Evolutionary conservation across 2,329 filamentous ascomycete genomes (phyloP).

Genomic region (Colletotrichum tamarilloi): DNA sequence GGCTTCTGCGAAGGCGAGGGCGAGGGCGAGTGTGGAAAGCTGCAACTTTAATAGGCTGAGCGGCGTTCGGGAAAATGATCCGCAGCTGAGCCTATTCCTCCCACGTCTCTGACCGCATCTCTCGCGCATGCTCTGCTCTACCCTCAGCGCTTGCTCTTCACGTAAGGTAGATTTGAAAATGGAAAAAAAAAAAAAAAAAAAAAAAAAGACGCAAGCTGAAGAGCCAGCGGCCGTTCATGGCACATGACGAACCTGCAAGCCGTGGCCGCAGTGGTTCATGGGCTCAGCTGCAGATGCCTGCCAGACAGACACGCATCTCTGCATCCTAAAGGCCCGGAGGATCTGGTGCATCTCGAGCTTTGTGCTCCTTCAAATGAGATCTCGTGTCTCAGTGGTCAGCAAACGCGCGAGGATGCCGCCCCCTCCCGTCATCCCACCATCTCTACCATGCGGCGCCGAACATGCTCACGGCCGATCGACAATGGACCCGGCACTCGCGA

Average conservation of each 20-base stretch:
- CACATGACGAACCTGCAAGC: slow-evolving; percentile 4
- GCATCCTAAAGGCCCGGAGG: slow-evolving; percentile 14
- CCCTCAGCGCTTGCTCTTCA: neutral
- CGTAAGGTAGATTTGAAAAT: too few relatives aligned
- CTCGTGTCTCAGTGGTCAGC: slow-evolving; percentile 31
- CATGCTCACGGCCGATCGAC: slow-evolving; percentile 19
- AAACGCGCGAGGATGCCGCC: slow-evolving; percentile 11
- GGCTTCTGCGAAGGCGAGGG: neutral
- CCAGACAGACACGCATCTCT: slow-evolving; percentile 8
- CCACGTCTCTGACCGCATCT: slow-evolving; percentile 25
- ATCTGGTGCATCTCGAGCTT: slow-evolving; percentile 14
- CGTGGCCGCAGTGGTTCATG: neutral
- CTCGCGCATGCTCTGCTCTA: neutral
- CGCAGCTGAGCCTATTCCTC: neutral
- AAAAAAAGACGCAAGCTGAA: neutral
- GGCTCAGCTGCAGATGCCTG: slow-evolving; percentile 21
- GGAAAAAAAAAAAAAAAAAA: too few relatives aligned
- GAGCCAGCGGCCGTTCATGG: neutral
- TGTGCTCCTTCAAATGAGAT: slow-evolving; percentile 19
- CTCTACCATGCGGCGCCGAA: slow-evolving; percentile 1
- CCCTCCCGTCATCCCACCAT: neutral
- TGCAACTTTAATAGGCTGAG: slow-evolving; percentile 13
- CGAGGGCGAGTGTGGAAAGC: neutral
- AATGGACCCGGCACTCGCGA: neutral
- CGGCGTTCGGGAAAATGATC: neutral